These are phyloP conservation scores for Penicillium samsonianum DNA, from an alignment of 495 filamentous ascomycete species.

Conservation along the genomic window DNA sequence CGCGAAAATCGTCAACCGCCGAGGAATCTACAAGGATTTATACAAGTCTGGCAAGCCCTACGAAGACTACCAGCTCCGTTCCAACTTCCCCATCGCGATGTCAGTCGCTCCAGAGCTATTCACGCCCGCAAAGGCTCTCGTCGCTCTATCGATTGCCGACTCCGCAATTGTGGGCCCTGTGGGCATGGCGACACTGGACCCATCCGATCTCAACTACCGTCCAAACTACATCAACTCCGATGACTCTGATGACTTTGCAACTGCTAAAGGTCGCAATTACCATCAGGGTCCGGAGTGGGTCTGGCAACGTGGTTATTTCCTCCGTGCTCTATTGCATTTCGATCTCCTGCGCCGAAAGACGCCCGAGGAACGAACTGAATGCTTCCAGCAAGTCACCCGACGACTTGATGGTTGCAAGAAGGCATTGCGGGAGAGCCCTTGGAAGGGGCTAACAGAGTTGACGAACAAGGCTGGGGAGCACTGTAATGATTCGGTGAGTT, in stretches of 20 bases:
- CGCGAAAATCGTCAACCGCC: constrained; percentile 72
- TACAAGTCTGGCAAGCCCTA: constrained; percentile 91
- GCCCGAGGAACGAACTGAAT: constrained; percentile 68
- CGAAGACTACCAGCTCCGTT: constrained; percentile 94
- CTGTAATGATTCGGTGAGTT: constrained; percentile 83
- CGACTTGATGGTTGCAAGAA: constrained; percentile 79
- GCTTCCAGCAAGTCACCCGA: constrained; percentile 89
- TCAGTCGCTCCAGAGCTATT: constrained; percentile 89
- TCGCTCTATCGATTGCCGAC: constrained; percentile 78
- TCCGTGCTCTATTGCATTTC: constrained; percentile 87
- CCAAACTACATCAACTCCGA: constrained; percentile 94
- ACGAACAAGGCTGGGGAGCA: constrained; percentile 84
- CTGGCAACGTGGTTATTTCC: constrained; percentile 96
- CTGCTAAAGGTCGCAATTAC: constrained; percentile 92
- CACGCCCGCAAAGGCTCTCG: constrained; percentile 69
- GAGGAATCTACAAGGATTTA: constrained; percentile 97
- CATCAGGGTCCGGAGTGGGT: constrained; percentile 99
- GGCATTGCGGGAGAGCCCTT: constrained; percentile 71
- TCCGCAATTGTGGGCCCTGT: constrained; percentile 77
- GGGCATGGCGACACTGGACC: constrained; percentile 95
- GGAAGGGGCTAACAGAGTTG: constrained; percentile 92
- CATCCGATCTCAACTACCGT: constrained; percentile 85
- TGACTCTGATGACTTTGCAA: constrained; percentile 85
- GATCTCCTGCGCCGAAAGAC: constrained; percentile 73
- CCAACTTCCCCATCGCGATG: constrained; percentile 97